Conservation (phyloP, 257 asterid species). For the Plectranthus barbatus region DNA sequence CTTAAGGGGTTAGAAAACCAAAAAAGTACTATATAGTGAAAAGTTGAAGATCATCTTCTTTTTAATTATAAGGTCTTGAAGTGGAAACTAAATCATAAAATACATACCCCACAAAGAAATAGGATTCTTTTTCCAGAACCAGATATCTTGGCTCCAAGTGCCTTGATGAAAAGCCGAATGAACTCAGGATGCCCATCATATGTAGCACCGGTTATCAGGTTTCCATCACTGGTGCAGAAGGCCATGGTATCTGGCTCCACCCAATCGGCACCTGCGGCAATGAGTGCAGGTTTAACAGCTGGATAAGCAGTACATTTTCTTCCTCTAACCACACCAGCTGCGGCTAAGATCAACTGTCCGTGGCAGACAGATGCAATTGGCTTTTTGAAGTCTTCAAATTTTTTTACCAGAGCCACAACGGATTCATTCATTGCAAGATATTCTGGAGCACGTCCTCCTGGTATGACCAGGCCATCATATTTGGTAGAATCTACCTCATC, state of each 20-base stretch:
- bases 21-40: not conserved
- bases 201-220: slow-evolving; percentile 76
- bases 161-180: slow-evolving; percentile 71
- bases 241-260: slow-evolving; percentile 73
- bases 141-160: slow-evolving; percentile 69
- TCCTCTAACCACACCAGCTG: slow-evolving; percentile 57
- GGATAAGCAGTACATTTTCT: slow-evolving; percentile 86
- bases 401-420: slow-evolving; percentile 51
- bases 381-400: slow-evolving; percentile 39
- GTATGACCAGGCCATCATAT: slow-evolving; percentile 80
- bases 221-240: slow-evolving; percentile 63
- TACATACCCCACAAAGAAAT: slow-evolving; percentile 89
- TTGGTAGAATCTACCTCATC: slow-evolving; percentile 53
- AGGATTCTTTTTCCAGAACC: slow-evolving; percentile 73
- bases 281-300: slow-evolving; percentile 56
- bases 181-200: slow-evolving; percentile 86
- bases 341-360: slow-evolving; percentile 88
- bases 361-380: slow-evolving; percentile 86
- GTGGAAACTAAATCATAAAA: slow-evolving; percentile 4
- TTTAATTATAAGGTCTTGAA: not conserved
- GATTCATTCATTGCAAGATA: slow-evolving; percentile 74
- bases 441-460: slow-evolving; percentile 98
- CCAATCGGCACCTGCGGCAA: slow-evolving; percentile 93
- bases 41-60: not conserved
- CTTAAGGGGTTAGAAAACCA: not conserved